phyloP scores from a whole-genome alignment of 441 rosid genomes.

The Metrosideros polymorpha region DNA sequence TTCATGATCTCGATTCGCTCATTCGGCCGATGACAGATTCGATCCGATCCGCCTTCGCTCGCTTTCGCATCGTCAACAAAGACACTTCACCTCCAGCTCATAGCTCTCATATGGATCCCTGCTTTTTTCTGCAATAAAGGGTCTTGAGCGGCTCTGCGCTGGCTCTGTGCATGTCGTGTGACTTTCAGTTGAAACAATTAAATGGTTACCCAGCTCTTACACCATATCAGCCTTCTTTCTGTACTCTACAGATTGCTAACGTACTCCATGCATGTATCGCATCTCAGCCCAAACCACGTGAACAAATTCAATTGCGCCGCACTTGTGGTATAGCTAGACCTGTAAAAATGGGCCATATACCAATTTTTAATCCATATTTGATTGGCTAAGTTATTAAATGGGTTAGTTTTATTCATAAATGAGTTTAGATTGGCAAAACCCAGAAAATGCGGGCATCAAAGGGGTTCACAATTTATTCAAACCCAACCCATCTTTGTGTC shows the following conservation, averaged over 20 bases:
- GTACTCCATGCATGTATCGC: background rate
- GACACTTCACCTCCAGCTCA: background rate
- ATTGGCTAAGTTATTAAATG: too few relatives aligned
- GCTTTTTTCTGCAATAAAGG: background rate
- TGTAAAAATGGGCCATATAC: too few relatives aligned
- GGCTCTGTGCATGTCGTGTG: background rate
- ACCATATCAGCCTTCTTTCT: background rate
- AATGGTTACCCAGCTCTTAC: background rate
- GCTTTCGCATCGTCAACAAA: background rate
- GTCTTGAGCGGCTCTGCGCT: background rate
- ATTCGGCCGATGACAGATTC: background rate
- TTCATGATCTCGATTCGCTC: background rate
- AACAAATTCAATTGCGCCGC: background rate
- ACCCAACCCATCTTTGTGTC: too few relatives aligned
- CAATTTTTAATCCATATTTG: too few relatives aligned
- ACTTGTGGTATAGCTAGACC: background rate
- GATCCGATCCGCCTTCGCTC: background rate
- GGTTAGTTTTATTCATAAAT: too few relatives aligned
- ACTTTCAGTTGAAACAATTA: background rate
- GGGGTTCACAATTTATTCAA: too few relatives aligned
- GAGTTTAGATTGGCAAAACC: too few relatives aligned
- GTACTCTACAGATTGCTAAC: background rate
- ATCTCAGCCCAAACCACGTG: background rate
- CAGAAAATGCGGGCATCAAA: too few relatives aligned
- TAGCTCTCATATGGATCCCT: background rate